phyloP scores from a whole-genome alignment of 495 filamentous ascomycete genomes.

The Penicillium bovifimosum region DNA sequence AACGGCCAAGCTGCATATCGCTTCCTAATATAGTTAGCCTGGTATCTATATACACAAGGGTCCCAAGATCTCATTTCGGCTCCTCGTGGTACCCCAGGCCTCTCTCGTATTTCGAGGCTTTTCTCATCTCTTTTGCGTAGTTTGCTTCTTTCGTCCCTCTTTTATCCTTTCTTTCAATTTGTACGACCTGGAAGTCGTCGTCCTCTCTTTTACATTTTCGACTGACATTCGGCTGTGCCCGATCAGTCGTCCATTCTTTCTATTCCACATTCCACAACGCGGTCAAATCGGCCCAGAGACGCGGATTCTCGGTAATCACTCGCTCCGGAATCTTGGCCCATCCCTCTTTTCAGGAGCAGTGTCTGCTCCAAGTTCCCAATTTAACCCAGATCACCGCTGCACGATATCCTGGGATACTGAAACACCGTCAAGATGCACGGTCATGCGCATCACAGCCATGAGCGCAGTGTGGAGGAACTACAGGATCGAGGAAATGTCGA shows the following conservation, averaged over 20 bases:
- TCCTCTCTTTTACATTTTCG: constrained; percentile 21
- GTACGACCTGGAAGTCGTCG: constrained; percentile 29
- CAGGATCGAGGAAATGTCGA: constrained; percentile 8
- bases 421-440: constrained; percentile 24
- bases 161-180: constrained; percentile 3
- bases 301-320: constrained; percentile 12
- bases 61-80: constrained; percentile 6
- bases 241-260: constrained; percentile 31
- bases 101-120: constrained; percentile 1
- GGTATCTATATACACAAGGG: not conserved
- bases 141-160: not conserved
- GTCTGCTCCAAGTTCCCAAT: not conserved
- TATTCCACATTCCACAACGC: constrained; percentile 25
- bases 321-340: constrained; percentile 21
- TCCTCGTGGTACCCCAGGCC: constrained; percentile 7
- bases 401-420: not conserved
- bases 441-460: constrained; percentile 23
- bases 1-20: not conserved
- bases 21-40: not conserved
- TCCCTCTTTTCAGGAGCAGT: constrained; percentile 9
- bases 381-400: not conserved
- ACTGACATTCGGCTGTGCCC: constrained; percentile 22
- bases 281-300: constrained; percentile 11
- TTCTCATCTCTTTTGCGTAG: not conserved
- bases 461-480: constrained; percentile 14